Evolutionary conservation across 2,329 filamentous ascomycete genomes (phyloP).

Genomic region (Metarhizium humberi): DNA sequence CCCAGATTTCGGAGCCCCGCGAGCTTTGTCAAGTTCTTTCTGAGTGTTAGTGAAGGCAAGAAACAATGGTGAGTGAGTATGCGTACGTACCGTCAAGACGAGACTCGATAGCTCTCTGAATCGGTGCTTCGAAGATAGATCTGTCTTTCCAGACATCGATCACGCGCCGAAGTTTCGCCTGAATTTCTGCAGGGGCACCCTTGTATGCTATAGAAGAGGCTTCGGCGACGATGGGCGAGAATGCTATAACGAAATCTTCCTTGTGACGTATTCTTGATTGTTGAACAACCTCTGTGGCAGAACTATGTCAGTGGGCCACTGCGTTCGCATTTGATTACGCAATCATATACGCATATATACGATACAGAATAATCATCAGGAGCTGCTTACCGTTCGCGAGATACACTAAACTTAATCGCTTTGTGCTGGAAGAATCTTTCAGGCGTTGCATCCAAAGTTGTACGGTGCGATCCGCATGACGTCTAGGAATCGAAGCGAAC

Average conservation of each 20-base stretch:
- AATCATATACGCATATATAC: background rate
- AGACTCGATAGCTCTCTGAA: slow-evolving; percentile 72
- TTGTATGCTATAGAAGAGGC: slow-evolving; percentile 88
- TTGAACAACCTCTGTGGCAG: slow-evolving; percentile 77
- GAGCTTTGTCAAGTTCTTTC: slow-evolving; percentile 53
- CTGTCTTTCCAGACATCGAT: slow-evolving; percentile 92
- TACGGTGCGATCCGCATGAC: slow-evolving; percentile 85
- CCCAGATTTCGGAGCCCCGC: slow-evolving; percentile 40
- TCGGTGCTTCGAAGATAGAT: slow-evolving; percentile 69
- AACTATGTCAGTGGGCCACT: background rate
- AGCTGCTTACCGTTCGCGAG: slow-evolving; percentile 72
- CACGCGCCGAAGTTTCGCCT: slow-evolving; percentile 78
- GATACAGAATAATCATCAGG: background rate
- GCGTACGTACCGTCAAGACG: slow-evolving; percentile 60
- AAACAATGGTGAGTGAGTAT: background rate
- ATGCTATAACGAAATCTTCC: slow-evolving; percentile 85
- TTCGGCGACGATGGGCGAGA: slow-evolving; percentile 85
- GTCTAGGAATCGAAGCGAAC: slow-evolving; percentile 39
- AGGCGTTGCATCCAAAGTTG: slow-evolving; percentile 86
- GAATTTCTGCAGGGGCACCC: slow-evolving; percentile 75
- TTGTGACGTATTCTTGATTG: slow-evolving; percentile 90
- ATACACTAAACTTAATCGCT: slow-evolving; percentile 85
- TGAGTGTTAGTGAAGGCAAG: slow-evolving; percentile 6
- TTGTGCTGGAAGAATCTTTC: slow-evolving; percentile 77
- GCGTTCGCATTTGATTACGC: background rate